Base-by-base conservation (phyloP, 352 stramenopile species). In the Globisporangium emineosum region DNA sequence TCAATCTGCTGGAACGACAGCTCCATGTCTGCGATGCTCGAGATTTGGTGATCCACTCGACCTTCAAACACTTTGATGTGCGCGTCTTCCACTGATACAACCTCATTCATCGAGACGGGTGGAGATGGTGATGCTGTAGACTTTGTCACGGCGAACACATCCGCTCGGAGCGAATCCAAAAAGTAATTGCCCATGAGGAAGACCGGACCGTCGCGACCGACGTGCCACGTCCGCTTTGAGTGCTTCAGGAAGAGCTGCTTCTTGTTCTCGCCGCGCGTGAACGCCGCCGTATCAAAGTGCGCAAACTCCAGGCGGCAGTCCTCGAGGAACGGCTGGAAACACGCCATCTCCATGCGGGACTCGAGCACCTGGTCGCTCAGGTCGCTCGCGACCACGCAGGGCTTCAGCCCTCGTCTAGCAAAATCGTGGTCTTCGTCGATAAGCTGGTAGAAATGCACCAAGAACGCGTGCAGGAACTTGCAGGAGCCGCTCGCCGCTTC, bases 171-270 rank as follows among this genome's bases (percentile, higher is more conserved):
- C 49, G 86, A 94, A 52, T 94, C 86, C 5, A 93, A 47, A 40
- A 94, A 94, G 56, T 94, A 94, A 45, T 94, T 94, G 9, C 82
- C 86, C 15, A 94, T 79, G 53, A 94, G 68, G n/a, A 88, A 83
- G 9, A 93, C 70, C 0, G 83, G 81, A 1, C 80, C 80, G 25
- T 80, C 63, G 12, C 58, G 63, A n/a, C 76, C 78, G 15, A 89
- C 75, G 32, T 49, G 62, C 83, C 78, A 89, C 15, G 29, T 23
- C 0, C 60, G 43, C 33, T 72, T 35, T 0, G 68, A 60, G 33
- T 76, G 64, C 10, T 77, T 60, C 3, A 91, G 33, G 5, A 65
- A 45, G 15, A 93, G 51, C 9, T 60, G 70, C 33, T 74, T 72
- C n/a, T 62, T 60, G 21, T 33, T 56, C 10, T 51, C 35, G 23